Conservation (phyloP, 768 basidiomycete genomes). For the Exidia glandulosa region DNA sequence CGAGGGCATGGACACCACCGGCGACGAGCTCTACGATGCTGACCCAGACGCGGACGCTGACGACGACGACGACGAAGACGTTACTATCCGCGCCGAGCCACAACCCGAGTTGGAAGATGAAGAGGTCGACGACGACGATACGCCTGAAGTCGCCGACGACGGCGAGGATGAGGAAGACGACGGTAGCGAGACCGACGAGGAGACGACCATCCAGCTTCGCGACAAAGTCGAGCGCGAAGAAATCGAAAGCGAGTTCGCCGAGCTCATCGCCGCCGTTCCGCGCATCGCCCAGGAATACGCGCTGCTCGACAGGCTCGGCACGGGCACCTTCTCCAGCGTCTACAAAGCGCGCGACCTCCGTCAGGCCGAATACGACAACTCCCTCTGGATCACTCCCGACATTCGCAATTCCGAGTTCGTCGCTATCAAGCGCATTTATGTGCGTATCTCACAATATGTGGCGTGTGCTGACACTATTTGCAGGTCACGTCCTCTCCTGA, state of each 20-base stretch:
- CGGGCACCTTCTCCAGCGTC: constrained; percentile 82
- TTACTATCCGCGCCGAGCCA: constrained; percentile 35
- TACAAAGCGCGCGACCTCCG: constrained; percentile 87
- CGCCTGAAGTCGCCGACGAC: background rate
- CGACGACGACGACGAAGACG: constrained; percentile 17
- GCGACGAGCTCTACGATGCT: too few relatives aligned
- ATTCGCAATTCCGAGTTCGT: constrained; percentile 53
- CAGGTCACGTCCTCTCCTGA: constrained; percentile 92
- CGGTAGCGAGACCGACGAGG: constrained; percentile 41
- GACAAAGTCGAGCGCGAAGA: constrained; percentile 60
- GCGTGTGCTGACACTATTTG: too few relatives aligned
- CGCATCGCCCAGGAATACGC: constrained; percentile 56
- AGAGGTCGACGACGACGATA: background rate
- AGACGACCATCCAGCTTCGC: constrained; percentile 44
- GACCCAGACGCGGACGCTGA: too few relatives aligned
- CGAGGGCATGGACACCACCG: too few relatives aligned
- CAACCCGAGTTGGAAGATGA: constrained; percentile 20
- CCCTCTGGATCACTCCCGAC: constrained; percentile 40
- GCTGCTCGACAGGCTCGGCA: constrained; percentile 84
- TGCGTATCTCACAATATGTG: too few relatives aligned
- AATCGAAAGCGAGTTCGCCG: constrained; percentile 65
- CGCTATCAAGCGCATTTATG: constrained; percentile 81
- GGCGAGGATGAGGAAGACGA: background rate
- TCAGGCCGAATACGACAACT: constrained; percentile 66
- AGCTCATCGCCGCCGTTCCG: constrained; percentile 57